Conservation (phyloP, 2,329 filamentous ascomycete genomes). For the Exophiala aquamarina region DNA sequence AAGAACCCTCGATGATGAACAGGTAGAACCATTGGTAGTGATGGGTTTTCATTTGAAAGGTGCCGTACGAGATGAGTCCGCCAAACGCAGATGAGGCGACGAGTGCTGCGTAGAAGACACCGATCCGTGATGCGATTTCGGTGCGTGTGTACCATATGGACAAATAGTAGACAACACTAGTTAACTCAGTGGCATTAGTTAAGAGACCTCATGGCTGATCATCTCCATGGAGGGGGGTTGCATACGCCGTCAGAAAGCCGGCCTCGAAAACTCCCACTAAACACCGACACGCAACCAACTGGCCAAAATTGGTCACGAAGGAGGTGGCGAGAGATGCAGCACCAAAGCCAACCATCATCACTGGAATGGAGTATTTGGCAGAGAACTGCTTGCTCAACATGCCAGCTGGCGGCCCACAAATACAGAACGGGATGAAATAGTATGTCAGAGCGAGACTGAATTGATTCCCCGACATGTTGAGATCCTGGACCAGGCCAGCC, state of each 20-base stretch:
- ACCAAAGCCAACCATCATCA: slow-evolving; percentile 34
- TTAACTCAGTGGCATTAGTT: too few species aligned
- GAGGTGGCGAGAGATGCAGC: slow-evolving; percentile 34
- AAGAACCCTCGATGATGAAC: slow-evolving; percentile 46
- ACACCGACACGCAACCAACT: slow-evolving; percentile 41
- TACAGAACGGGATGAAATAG: slow-evolving; percentile 47
- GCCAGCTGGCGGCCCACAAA: slow-evolving; percentile 25
- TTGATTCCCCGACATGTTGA: slow-evolving; percentile 36
- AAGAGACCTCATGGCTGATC: too few species aligned
- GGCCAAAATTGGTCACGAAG: slow-evolving; percentile 39
- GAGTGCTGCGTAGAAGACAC: slow-evolving; percentile 34
- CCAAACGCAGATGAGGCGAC: slow-evolving; percentile 34
- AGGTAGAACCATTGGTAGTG: slow-evolving; percentile 46
- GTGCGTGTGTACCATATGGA: slow-evolving; percentile 34
- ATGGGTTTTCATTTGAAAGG: slow-evolving; percentile 38
- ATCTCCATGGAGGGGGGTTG: too few species aligned
- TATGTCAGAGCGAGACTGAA: slow-evolving; percentile 54
- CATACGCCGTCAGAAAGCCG: slow-evolving; percentile 7
- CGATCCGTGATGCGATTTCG: slow-evolving; percentile 31
- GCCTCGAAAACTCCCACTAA: slow-evolving; percentile 38
- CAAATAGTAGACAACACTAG: slow-evolving; percentile 25
- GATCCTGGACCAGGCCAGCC: slow-evolving; percentile 29
- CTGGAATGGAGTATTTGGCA: slow-evolving; percentile 31
- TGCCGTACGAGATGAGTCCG: slow-evolving; percentile 38
- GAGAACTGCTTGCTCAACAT: slow-evolving; percentile 32